Evolutionary conservation across 495 filamentous ascomycete genomes (phyloP).

Genomic region (Neurospora terricola): DNA sequence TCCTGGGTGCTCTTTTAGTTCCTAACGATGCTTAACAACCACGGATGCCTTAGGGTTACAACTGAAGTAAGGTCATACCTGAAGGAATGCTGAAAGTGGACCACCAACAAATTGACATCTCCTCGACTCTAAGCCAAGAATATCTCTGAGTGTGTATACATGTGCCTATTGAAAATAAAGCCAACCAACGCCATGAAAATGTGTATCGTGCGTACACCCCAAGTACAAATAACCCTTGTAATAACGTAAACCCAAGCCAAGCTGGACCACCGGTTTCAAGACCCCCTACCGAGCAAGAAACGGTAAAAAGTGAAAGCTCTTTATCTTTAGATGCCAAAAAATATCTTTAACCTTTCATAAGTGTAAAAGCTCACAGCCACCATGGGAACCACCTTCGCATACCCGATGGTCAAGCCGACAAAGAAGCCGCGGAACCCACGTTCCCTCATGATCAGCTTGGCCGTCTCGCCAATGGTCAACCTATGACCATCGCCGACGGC

Average conservation of each 20-base stretch:
- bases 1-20: too few relatives aligned
- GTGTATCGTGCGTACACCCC: not conserved
- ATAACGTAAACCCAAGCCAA: not conserved
- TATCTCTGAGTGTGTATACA: not conserved
- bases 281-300: constrained; percentile 2
- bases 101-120: not conserved
- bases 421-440: constrained; percentile 76
- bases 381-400: constrained; percentile 90
- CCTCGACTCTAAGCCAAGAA: not conserved
- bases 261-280: not conserved
- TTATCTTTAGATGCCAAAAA: constrained; percentile 50
- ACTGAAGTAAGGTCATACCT: not conserved
- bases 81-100: not conserved
- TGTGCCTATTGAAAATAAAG: not conserved
- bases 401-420: constrained; percentile 88
- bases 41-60: not conserved
- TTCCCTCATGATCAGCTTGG: constrained; percentile 59
- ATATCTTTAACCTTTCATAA: constrained; percentile 74
- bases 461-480: constrained; percentile 70
- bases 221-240: not conserved
- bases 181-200: not conserved
- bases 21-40: not conserved
- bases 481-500: constrained; percentile 82
- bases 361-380: constrained; percentile 63
- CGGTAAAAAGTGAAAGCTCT: constrained; percentile 17